phyloP scores from a whole-genome alignment of 257 asterid species.

The Salvia rosmarinus region DNA sequence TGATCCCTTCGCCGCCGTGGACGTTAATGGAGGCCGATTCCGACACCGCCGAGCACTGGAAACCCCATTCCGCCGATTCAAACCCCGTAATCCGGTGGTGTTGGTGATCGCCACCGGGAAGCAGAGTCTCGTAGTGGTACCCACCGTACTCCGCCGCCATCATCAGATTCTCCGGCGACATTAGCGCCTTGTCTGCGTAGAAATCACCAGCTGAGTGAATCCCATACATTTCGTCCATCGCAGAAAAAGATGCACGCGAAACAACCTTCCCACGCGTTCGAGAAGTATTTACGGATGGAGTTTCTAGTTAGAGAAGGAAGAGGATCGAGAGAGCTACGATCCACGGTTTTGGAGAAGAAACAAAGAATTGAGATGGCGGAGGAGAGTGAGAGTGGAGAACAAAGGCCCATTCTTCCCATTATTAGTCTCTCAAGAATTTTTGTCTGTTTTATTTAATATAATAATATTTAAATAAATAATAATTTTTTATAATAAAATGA shows the following conservation, averaged over 20 bases:
- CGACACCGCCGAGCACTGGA: conserved; percentile 39
- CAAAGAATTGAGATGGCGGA: conserved; percentile 25
- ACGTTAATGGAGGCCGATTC: conserved; percentile 32
- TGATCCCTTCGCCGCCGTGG: conserved; percentile 23
- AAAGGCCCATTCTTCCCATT: conserved; percentile 40
- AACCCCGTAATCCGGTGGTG: conserved; percentile 31
- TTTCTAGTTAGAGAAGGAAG: neutral
- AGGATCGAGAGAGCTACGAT: neutral
- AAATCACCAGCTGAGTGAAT: conserved; percentile 29
- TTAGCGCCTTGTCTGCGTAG: conserved; percentile 41
- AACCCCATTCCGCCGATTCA: conserved; percentile 41
- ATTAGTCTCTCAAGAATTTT: conserved; percentile 30
- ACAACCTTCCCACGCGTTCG: neutral
- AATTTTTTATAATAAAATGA: too few species aligned
- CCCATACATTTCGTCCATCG: conserved; percentile 50
- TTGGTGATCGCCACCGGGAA: conserved; percentile 27
- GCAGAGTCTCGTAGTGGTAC: conserved; percentile 33
- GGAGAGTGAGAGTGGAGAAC: conserved; percentile 23
- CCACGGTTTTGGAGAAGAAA: conserved; percentile 11
- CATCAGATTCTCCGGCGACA: conserved; percentile 47
- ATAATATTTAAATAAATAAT: too few species aligned
- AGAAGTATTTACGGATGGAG: neutral
- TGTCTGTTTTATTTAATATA: too few species aligned
- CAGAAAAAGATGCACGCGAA: neutral
- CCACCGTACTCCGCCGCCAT: conserved; percentile 41